Conservation (phyloP, 371 early-diverging fungal genomes). For the Mortierella sp. region DNA sequence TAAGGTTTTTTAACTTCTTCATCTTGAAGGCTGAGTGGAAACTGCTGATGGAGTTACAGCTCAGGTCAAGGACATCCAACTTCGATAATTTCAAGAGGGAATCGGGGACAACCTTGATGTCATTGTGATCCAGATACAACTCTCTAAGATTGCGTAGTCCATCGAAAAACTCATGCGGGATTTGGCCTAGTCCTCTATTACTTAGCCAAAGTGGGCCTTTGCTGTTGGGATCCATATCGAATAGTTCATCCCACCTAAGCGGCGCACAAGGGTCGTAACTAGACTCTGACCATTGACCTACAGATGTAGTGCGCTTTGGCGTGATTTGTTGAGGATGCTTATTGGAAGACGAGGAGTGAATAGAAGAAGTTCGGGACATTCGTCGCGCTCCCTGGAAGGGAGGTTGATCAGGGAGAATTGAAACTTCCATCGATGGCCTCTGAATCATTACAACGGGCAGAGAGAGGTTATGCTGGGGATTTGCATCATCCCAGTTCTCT, state of each 20-base stretch:
- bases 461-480: conserved; percentile 3
- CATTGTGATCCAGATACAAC: conserved; percentile 57
- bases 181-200: conserved; percentile 46
- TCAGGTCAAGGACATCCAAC: conserved; percentile 62
- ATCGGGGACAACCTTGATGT: conserved; percentile 57
- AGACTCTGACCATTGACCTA: conserved; percentile 52
- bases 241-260: conserved; percentile 52
- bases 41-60: conserved; percentile 60
- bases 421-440: conserved; percentile 35
- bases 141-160: conserved; percentile 54
- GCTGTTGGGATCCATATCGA: conserved; percentile 56
- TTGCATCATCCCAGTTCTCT: conserved; percentile 25
- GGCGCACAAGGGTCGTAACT: conserved; percentile 54
- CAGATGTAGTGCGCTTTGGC: conserved; percentile 15
- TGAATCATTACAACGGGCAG: conserved; percentile 31
- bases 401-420: conserved; percentile 34
- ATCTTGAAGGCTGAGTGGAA: conserved; percentile 59
- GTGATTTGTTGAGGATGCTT: conserved; percentile 7
- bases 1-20: conserved; percentile 55
- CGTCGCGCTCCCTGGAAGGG: conserved; percentile 23
- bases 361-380: conserved; percentile 24
- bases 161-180: conserved; percentile 59
- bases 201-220: conserved; percentile 53
- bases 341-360: conserved; percentile 18
- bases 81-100: conserved; percentile 60